Evolutionary conservation across 2,329 filamentous ascomycete genomes (phyloP).

Genomic region (Scleromitrula shiraiana): DNA sequence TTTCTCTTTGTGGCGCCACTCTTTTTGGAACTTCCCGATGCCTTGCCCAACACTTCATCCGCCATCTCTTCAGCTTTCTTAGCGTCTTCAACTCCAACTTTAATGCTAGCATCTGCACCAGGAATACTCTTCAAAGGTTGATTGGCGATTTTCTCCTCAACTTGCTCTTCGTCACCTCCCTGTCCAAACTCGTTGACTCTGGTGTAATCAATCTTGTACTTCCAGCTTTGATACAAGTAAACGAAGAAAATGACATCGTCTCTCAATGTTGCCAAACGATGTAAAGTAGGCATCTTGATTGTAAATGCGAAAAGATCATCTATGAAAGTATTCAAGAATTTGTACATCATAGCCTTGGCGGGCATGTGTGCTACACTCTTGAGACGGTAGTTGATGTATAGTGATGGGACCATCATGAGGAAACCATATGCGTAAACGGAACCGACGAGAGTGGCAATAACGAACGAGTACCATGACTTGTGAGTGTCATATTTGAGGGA

Average conservation of each 20-base stretch:
- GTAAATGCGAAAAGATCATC: conserved; percentile 98
- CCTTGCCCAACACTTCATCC: conserved; percentile 30
- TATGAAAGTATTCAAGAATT: conserved; percentile 98
- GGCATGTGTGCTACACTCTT: conserved; percentile 97
- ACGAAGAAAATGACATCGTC: conserved; percentile 98
- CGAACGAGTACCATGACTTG: conserved; percentile 97
- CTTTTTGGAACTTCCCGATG: conserved; percentile 39
- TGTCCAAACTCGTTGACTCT: conserved; percentile 97
- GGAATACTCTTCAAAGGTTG: conserved; percentile 26
- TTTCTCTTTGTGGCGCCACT: conserved; percentile 43
- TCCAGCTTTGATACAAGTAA: conserved; percentile 90
- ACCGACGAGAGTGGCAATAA: conserved; percentile 90
- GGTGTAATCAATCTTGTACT: conserved; percentile 84
- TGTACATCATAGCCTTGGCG: conserved; percentile 92
- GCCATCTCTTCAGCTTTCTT: conserved; percentile 22
- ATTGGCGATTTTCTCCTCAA: conserved; percentile 41
- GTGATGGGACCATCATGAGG: conserved; percentile 94
- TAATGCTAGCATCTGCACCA: conserved; percentile 16
- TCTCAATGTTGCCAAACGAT: conserved; percentile 82
- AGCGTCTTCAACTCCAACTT: conserved; percentile 28
- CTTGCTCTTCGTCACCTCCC: conserved; percentile 82
- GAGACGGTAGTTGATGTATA: conserved; percentile 98
- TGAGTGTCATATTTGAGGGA: conserved; percentile 87
- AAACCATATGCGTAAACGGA: conserved; percentile 98
- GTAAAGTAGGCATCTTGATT: conserved; percentile 96